phyloP scores from a whole-genome alignment of 768 basidiomycete species.

The Russula brevipes region DNA sequence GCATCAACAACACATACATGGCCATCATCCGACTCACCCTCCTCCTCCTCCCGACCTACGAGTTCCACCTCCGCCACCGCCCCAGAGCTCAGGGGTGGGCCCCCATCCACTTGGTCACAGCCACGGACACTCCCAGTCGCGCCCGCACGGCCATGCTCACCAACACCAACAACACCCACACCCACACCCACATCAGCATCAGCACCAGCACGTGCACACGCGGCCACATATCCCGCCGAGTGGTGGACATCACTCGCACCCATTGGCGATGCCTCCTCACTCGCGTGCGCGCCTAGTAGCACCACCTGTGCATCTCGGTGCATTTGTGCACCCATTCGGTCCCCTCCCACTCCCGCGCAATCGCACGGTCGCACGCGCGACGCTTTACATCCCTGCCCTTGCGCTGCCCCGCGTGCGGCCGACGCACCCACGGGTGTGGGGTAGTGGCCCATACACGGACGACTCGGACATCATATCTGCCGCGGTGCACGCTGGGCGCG shows the following conservation, averaged over 20 bases:
- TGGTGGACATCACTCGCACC: background rate
- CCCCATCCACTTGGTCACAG: slow-evolving; percentile 25
- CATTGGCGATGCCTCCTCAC: background rate
- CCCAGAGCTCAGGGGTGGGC: slow-evolving; percentile 12
- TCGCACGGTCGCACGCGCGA: slow-evolving; percentile 33
- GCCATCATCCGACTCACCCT: slow-evolving; percentile 11
- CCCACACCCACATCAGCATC: slow-evolving; percentile 18
- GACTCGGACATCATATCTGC: slow-evolving; percentile 69
- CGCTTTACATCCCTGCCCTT: slow-evolving; percentile 54
- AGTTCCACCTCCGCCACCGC: slow-evolving; percentile 3
- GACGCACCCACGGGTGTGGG: slow-evolving; percentile 58
- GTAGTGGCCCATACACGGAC: slow-evolving; percentile 64
- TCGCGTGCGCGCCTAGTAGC: slow-evolving; percentile 21
- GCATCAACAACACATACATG: slow-evolving; percentile 9
- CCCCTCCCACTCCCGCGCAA: slow-evolving; percentile 48
- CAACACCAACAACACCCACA: slow-evolving; percentile 26
- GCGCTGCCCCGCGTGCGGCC: slow-evolving; percentile 55
- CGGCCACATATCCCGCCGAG: slow-evolving; percentile 15
- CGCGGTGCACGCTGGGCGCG: slow-evolving; percentile 58
- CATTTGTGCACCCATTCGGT: slow-evolving; percentile 51
- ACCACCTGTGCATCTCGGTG: slow-evolving; percentile 41
- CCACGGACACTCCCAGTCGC: slow-evolving; percentile 25
- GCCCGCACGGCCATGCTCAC: slow-evolving; percentile 27
- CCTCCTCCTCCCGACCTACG: background rate
- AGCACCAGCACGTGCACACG: slow-evolving; percentile 22